These are phyloP conservation scores for Prillingera fragicola DNA, from an alignment of 1,284 basidiomycete species.

Conservation along the genomic window DNA sequence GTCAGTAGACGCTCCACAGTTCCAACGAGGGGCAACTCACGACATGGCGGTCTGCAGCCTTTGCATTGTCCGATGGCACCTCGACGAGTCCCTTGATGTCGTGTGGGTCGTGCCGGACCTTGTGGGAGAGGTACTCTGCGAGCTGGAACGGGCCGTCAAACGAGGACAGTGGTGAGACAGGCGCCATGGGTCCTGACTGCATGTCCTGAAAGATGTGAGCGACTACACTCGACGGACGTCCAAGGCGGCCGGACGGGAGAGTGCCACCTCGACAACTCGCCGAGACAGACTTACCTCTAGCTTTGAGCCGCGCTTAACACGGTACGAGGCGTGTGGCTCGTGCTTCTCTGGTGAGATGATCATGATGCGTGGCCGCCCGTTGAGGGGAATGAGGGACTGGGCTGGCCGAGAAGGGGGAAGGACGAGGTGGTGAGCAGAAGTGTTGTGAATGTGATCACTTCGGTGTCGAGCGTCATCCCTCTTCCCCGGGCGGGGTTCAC, in stretches of 20 bases:
- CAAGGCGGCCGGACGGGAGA: background rate
- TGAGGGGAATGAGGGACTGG: no score
- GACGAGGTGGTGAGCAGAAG: background rate
- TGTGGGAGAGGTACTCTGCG: conserved; percentile 86
- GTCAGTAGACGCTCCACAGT: conserved; percentile 47
- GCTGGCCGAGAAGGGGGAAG: background rate
- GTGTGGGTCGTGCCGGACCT: conserved; percentile 79
- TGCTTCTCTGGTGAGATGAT: conserved; percentile 17
- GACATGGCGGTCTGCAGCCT: conserved; percentile 49
- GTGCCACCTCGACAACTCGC: no score
- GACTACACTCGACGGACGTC: no score
- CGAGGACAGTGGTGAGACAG: conserved; percentile 32
- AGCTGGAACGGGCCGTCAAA: conserved; percentile 88
- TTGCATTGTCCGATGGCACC: conserved; percentile 54
- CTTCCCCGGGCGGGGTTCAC: no score
- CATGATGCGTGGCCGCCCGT: conserved; percentile 18
- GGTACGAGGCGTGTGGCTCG: conserved; percentile 14
- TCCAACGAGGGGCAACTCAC: conserved; percentile 34
- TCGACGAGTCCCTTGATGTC: conserved; percentile 76
- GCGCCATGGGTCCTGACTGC: conserved; percentile 23
- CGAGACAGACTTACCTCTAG: conserved; percentile 26
- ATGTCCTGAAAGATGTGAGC: conserved; percentile 21
- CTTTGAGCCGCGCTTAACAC: conserved; percentile 29
- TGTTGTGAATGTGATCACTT: no score
- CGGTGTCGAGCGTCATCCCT: no score